phyloP scores from a whole-genome alignment of 805 yeast genomes.

The Metschnikowia lachancei region DNA sequence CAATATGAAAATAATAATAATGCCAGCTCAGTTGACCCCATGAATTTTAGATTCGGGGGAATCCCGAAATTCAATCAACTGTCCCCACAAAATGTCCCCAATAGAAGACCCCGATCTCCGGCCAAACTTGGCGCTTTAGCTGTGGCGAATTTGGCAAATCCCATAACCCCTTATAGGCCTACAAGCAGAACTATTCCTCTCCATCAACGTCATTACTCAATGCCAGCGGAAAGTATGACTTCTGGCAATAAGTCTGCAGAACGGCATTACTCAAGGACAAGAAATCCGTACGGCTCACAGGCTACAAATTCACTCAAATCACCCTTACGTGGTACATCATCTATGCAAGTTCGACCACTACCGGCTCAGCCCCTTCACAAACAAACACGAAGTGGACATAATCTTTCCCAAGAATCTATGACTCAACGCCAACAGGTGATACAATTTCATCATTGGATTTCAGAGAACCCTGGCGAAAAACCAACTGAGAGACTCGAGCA shows the following conservation, averaged over 20 bases:
- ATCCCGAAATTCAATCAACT: constrained; percentile 17
- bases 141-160: constrained; percentile 48
- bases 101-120: constrained; percentile 56
- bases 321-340: constrained; percentile 30
- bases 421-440: constrained; percentile 49
- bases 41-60: constrained; percentile 38
- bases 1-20: constrained; percentile 23
- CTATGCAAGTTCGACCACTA: constrained; percentile 42
- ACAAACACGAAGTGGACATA: constrained; percentile 29
- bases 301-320: constrained; percentile 9
- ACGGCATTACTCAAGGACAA: constrained; percentile 2
- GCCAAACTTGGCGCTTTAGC: constrained; percentile 74
- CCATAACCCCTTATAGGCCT: constrained; percentile 34
- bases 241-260: constrained; percentile 2
- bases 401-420: constrained; percentile 44
- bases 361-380: constrained; percentile 42
- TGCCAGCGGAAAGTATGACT: constrained; percentile 33
- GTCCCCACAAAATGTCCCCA: constrained; percentile 10
- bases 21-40: constrained; percentile 34
- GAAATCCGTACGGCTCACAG: constrained; percentile 4
- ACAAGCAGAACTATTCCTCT: constrained; percentile 19
- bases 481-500: constrained; percentile 8
- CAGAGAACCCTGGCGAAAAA: constrained; percentile 31
- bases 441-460: constrained; percentile 60
- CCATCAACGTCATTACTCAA: constrained; percentile 44